phyloP scores from a whole-genome alignment of 2,329 filamentous ascomycete species.

The Trichoderma simmonsii region DNA sequence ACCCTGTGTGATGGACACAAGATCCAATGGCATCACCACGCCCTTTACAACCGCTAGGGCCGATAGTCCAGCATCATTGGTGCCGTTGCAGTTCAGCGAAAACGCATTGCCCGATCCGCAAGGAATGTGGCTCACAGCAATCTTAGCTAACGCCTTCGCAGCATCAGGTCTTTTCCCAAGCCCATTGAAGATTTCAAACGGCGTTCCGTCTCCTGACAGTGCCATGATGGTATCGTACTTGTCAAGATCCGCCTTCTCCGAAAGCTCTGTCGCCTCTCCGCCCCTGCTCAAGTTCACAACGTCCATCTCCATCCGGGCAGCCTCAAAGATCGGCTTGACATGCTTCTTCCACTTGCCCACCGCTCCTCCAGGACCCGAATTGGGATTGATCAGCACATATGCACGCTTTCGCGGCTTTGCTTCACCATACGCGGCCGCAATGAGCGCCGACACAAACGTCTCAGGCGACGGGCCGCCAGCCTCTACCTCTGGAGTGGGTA shows the following conservation, averaged over 20 bases:
- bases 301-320: slow-evolving; percentile 74
- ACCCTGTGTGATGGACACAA: slow-evolving; percentile 85
- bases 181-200: slow-evolving; percentile 94
- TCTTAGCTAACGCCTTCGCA: slow-evolving; percentile 64
- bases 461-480: slow-evolving; percentile 39
- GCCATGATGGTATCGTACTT: slow-evolving; percentile 82
- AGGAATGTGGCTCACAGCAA: slow-evolving; percentile 84
- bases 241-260: slow-evolving; percentile 70
- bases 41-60: slow-evolving; percentile 87
- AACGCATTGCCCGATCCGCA: slow-evolving; percentile 94
- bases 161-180: slow-evolving; percentile 75
- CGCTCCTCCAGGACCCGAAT: slow-evolving; percentile 78
- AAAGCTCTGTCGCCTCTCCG: slow-evolving; percentile 77
- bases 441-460: slow-evolving; percentile 63
- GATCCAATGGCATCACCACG: slow-evolving; percentile 75
- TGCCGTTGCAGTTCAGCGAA: slow-evolving; percentile 85
- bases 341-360: slow-evolving; percentile 69
- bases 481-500: slow-evolving; percentile 33
- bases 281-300: slow-evolving; percentile 66
- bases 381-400: slow-evolving; percentile 87
- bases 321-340: slow-evolving; percentile 77
- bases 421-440: slow-evolving; percentile 67
- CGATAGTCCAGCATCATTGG: slow-evolving; percentile 68
- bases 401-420: slow-evolving; percentile 70
- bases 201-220: slow-evolving; percentile 87